Conservation (phyloP, 2,329 filamentous ascomycete genomes). For the Fusarium mangiferae region DNA sequence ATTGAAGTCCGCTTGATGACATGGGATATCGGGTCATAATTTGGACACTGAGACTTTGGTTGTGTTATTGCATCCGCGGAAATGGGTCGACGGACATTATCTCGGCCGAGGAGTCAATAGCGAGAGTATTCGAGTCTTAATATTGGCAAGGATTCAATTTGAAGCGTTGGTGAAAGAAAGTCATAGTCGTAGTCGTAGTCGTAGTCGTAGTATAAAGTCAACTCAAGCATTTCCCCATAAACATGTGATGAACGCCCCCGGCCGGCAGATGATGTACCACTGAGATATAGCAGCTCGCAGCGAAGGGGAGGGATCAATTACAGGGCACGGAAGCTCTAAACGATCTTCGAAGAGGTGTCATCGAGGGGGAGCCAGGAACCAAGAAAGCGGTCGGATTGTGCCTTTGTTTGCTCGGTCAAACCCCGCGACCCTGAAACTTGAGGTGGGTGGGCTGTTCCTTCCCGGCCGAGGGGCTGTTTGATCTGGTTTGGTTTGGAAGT, state of each 20-base stretch:
- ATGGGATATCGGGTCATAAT: conserved; percentile 3
- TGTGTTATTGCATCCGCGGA: neutral
- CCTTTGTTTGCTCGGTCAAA: conserved; percentile 9
- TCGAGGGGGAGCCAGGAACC: neutral
- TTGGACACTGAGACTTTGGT: neutral
- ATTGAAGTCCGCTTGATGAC: conserved; percentile 41
- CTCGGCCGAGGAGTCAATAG: neutral
- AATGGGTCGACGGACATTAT: neutral
- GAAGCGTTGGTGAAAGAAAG: neutral
- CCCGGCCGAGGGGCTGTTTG: neutral
- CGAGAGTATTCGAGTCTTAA: neutral
- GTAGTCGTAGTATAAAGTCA: neutral
- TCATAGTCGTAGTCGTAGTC: neutral
- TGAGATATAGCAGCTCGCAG: neutral
- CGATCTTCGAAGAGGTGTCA: neutral
- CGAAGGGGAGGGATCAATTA: neutral
- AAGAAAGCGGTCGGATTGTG: neutral
- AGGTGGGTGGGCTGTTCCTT: conserved; percentile 13
- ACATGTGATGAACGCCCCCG: neutral
- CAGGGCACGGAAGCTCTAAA: neutral
- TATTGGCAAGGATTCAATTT: neutral
- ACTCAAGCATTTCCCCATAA: neutral
- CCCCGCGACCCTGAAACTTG: conserved; percentile 6
- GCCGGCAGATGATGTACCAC: neutral
- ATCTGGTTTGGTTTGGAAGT: neutral